Base-by-base conservation (phyloP, 1,139 yeast species). In the Saccharomyces hybrid region DNA sequence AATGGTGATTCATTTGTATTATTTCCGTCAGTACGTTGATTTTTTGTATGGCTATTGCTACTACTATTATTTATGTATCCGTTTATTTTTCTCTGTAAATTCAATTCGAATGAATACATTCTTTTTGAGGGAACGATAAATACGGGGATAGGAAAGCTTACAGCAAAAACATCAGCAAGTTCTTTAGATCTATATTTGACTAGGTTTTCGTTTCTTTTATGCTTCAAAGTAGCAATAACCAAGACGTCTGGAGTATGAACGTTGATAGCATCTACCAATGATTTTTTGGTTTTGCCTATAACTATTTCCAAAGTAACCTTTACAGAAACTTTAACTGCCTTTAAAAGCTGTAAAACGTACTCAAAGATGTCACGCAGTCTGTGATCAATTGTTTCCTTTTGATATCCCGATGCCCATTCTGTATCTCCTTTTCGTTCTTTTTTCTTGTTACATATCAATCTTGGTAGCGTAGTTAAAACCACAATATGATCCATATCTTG, bases 71-170 rank as follows among this genome's bases (percentile, higher is more conserved):
- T 23, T n/a, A 23, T n/a, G n/a, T 13, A 13, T 46, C n/a, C 28
- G 14, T 48, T 42, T 14, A 47, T 31, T 25, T 53, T 34, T 13
- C 51, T 49, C 52, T 59, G 23, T 20, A 20, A 20, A 20, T 20
- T 20, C 4, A 20, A 4, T 20, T 20, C 23, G 23, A 20, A 20
- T 59, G 71, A 64, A 54, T 71, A 74, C 82, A 84, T 77, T 59
- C 85, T 83, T 59, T 76, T 73, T 0, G 88, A 83, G 0, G 93
- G 90, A 0, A 82, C 85, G 32, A 85, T 77, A 32, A 85, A 75
- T 5, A 83, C 79, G 0, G 95, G 93, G 13, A 84, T 74, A 1
- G 87, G 85, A 61, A 78, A 84, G 57, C 77, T 75, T 57, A 79
- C 81, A 44, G 84, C 84, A 51, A 85, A 71, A 51, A 85, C 71